Evolutionary conservation across 2,329 filamentous ascomycete species (phyloP).

Genomic region (Thelonectria rubi): DNA sequence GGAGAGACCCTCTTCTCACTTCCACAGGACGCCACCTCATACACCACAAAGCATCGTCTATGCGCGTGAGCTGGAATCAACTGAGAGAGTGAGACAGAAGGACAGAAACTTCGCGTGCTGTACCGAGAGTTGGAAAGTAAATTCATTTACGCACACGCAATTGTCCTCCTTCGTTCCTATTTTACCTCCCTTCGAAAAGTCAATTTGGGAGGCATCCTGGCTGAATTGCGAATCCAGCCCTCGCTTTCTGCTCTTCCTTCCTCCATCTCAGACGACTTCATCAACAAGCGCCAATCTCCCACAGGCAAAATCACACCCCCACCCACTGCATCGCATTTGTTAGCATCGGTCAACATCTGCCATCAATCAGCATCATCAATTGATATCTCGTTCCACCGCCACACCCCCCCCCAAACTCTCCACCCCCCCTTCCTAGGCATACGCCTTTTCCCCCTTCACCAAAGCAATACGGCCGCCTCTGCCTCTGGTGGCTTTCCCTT

Average conservation of each 20-base stretch:
- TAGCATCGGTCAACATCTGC: conserved; percentile 14
- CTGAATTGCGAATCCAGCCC: not conserved
- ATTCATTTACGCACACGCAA: not conserved
- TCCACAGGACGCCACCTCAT: conserved; percentile 16
- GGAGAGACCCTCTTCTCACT: not conserved
- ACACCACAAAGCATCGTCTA: conserved; percentile 8
- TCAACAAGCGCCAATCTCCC: conserved; percentile 13
- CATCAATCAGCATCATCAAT: conserved; percentile 38
- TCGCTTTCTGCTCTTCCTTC: not conserved
- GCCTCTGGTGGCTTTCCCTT: conserved; percentile 4
- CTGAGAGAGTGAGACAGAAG: not conserved
- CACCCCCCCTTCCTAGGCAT: conserved; percentile 21
- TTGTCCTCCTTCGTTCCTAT: not conserved
- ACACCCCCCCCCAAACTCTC: conserved; percentile 28
- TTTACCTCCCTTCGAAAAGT: not conserved
- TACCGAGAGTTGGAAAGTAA: not conserved
- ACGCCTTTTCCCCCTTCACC: conserved; percentile 20
- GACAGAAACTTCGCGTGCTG: not conserved
- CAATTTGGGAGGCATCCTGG: no score
- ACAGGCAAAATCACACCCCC: conserved; percentile 1
- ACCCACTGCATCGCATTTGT: conserved; percentile 16
- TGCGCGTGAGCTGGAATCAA: not conserved
- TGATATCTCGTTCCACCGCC: conserved; percentile 42
- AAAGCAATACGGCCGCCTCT: conserved; percentile 7
- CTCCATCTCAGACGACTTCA: conserved; percentile 14